A percentile compares a stretch with the other conserved stretches of the same genome.
Evolutionary conservation across 176 grass and related monocot species (phyloP).

Genomic region (Canna indica): DNA sequence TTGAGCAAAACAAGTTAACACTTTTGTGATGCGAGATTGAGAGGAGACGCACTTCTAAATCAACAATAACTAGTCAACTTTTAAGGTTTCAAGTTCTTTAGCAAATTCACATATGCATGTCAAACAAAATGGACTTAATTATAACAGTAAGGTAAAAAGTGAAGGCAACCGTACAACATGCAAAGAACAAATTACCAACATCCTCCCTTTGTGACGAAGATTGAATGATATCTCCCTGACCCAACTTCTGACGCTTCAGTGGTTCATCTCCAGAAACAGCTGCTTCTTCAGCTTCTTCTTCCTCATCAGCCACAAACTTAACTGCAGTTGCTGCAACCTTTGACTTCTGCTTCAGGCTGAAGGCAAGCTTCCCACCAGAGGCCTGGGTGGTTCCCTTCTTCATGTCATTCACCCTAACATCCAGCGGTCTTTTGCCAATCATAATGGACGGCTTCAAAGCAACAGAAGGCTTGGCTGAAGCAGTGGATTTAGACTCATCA

Average conservation of each 20-base stretch:
- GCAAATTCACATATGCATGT: neutral
- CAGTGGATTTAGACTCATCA: constrained; percentile 4
- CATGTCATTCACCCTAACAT: constrained; percentile 25
- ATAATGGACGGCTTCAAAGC: constrained; percentile 16
- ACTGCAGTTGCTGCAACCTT: constrained; percentile 44
- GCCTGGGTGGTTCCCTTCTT: constrained; percentile 32
- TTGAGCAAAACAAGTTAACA: no score
- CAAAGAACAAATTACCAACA: constrained; percentile 82
- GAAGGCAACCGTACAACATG: neutral
- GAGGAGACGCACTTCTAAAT: neutral
- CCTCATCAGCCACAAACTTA: constrained; percentile 49
- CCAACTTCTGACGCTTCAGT: constrained; percentile 38
- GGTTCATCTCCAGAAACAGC: constrained; percentile 26
- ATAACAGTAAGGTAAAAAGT: neutral
- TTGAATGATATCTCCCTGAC: constrained; percentile 21
- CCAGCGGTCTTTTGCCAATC: constrained; percentile 48
- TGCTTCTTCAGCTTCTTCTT: constrained; percentile 27
- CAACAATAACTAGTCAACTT: neutral
- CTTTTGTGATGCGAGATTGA: neutral
- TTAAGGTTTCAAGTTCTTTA: neutral
- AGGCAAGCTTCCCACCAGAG: constrained; percentile 62
- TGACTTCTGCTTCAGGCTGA: constrained; percentile 82
- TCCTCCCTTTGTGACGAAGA: constrained; percentile 19
- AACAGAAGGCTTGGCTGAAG: constrained; percentile 13
- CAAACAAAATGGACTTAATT: neutral